These are phyloP conservation scores for Tagetes erecta DNA, from an alignment of 129 eudicot genomes.

Conservation along the genomic window DNA sequence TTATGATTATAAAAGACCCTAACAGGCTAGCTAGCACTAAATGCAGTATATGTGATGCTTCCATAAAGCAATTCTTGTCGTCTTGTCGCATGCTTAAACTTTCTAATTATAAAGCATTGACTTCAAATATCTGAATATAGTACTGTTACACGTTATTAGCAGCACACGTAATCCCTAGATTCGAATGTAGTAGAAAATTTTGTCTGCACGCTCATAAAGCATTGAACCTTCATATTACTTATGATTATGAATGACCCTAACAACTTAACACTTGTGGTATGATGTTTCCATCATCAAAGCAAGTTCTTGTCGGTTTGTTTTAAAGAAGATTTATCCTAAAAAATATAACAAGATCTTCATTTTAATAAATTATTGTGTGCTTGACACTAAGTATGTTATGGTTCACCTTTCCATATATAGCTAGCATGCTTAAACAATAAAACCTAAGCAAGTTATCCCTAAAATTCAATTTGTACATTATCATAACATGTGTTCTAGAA, in stretches of 20 bases:
- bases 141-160: slow-evolving; percentile 7
- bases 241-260: slow-evolving; percentile 11
- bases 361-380: neutral
- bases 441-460: slow-evolving; percentile 1
- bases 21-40: neutral
- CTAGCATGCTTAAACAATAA: neutral
- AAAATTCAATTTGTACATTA: neutral
- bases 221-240: neutral
- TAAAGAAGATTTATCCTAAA: neutral
- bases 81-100: neutral
- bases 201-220: neutral
- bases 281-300: neutral
- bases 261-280: neutral
- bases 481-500: neutral
- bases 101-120: neutral
- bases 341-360: neutral
- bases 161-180: slow-evolving; percentile 14
- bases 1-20: slow-evolving; percentile 11
- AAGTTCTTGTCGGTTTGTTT: neutral
- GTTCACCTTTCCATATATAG: slow-evolving; percentile 6
- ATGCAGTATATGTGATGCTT: neutral
- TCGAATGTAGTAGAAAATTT: neutral
- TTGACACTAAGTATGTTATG: neutral
- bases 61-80: neutral
- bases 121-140: slow-evolving; percentile 3